Conservation (phyloP, 169 alveolate genomes). For the Toxoplasma gondii region DNA sequence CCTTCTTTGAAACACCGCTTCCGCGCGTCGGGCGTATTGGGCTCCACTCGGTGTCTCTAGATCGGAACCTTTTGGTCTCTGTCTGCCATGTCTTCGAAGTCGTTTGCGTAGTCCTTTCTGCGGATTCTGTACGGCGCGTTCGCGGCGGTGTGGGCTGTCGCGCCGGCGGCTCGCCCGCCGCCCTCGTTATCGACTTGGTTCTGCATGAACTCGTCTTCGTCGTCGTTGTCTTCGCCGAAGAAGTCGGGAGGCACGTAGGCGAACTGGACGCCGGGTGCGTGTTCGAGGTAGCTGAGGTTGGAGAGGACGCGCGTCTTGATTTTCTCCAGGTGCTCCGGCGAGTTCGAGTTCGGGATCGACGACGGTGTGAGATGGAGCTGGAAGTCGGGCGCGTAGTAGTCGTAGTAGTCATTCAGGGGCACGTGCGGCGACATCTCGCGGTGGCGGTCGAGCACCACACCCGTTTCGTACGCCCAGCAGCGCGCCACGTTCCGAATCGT, state of each 20-base stretch:
- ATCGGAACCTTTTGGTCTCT: slow-evolving; percentile 61
- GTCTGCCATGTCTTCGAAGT: slow-evolving; percentile 60
- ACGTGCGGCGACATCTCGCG: slow-evolving; percentile 89
- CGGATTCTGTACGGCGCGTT: slow-evolving; percentile 12
- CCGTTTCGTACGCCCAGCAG: slow-evolving; percentile 99
- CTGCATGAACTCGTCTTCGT: slow-evolving; percentile 61
- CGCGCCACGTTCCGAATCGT: slow-evolving; percentile 98
- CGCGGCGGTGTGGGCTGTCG: neutral
- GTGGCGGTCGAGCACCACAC: slow-evolving; percentile 89
- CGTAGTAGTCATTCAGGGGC: slow-evolving; percentile 93
- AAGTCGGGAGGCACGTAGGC: slow-evolving; percentile 71
- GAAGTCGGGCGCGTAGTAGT: slow-evolving; percentile 96
- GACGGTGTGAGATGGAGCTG: slow-evolving; percentile 94
- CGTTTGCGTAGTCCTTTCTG: slow-evolving; percentile 58
- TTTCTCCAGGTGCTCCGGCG: slow-evolving; percentile 93
- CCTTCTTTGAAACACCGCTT: no score
- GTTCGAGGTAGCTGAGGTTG: slow-evolving; percentile 90
- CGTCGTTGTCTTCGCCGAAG: slow-evolving; percentile 66
- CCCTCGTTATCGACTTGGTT: slow-evolving; percentile 68
- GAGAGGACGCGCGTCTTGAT: slow-evolving; percentile 91
- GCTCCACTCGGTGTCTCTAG: neutral
- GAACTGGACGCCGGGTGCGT: slow-evolving; percentile 73
- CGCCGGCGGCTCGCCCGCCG: slow-evolving; percentile 65
- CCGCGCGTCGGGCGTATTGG: no score
- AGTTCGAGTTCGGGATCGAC: slow-evolving; percentile 91